Evolutionary conservation across 371 early-diverging fungal species (phyloP).

Genomic region (Amoeboaphelidium occidentale): DNA sequence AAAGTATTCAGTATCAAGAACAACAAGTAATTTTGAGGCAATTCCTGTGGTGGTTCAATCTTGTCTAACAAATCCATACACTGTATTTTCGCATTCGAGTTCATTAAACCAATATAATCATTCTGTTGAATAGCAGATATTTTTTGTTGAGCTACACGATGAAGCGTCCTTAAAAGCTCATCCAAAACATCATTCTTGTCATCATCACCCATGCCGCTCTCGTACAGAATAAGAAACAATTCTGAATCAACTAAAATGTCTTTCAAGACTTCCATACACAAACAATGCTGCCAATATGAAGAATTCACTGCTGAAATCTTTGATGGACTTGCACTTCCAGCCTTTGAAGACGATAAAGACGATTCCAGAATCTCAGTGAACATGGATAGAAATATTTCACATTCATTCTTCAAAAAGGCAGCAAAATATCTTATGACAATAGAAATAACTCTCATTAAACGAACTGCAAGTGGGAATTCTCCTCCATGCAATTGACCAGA

Average conservation of each 20-base stretch:
- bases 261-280: conserved; percentile 62
- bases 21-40: conserved; percentile 67
- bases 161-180: too few species aligned
- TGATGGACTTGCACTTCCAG: too few species aligned
- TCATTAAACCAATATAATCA: too few species aligned
- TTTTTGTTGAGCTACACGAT: too few species aligned
- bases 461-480: conserved; percentile 62
- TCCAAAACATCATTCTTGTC: too few species aligned
- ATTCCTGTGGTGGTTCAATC: conserved; percentile 53
- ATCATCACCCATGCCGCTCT: too few species aligned
- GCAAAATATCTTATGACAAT: conserved; percentile 53
- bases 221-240: too few species aligned
- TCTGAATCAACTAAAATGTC: conserved; percentile 31
- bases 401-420: conserved; percentile 51
- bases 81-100: neutral
- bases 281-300: conserved; percentile 60
- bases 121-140: too few species aligned
- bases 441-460: conserved; percentile 53
- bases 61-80: conserved; percentile 78
- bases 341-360: too few species aligned
- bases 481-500: too few species aligned
- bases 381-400: conserved; percentile 77
- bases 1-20: conserved; percentile 44
- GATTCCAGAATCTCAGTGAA: conserved; percentile 53
- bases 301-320: too few species aligned